These are phyloP conservation scores for Boeremia lycopersici DNA, from an alignment of 2,329 filamentous ascomycete species.

Conservation along the genomic window DNA sequence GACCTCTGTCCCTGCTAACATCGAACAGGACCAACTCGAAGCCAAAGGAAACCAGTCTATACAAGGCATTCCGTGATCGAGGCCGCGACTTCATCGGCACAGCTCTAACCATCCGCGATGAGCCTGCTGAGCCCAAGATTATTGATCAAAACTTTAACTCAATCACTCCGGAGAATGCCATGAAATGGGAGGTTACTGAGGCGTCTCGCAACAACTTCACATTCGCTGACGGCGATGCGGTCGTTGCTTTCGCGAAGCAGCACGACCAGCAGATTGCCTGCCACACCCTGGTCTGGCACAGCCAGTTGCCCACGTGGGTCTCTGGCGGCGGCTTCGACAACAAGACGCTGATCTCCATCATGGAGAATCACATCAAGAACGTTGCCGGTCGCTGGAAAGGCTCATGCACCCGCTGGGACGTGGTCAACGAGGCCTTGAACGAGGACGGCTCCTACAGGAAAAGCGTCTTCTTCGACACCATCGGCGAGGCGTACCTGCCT, in stretches of 20 bases:
- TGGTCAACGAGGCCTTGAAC: constrained; percentile 52
- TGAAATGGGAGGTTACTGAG: constrained; percentile 48
- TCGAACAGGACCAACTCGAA: constrained; percentile 3
- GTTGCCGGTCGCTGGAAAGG: constrained; percentile 48
- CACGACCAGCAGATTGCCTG: constrained; percentile 47
- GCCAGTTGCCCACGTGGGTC: constrained; percentile 50
- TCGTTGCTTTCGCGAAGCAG: constrained; percentile 42
- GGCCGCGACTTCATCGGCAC: constrained; percentile 34
- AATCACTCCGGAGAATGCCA: constrained; percentile 30
- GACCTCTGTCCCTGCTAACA: not conserved
- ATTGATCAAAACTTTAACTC: constrained; percentile 40
- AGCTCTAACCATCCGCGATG: constrained; percentile 34
- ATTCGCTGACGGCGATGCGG: constrained; percentile 45
- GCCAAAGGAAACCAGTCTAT: constrained; percentile 28
- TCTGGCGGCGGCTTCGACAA: constrained; percentile 47
- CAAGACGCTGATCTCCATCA: constrained; percentile 48
- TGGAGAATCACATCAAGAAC: constrained; percentile 51
- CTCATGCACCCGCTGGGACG: constrained; percentile 49
- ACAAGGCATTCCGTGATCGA: constrained; percentile 32
- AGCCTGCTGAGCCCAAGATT: constrained; percentile 31
- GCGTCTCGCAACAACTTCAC: constrained; percentile 47
- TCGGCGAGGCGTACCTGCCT: constrained; percentile 53
- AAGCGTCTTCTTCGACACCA: constrained; percentile 50
- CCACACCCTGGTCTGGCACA: constrained; percentile 52
- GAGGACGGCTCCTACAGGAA: constrained; percentile 54